phyloP scores from a whole-genome alignment of 2,329 filamentous ascomycete genomes.

The Hansfordia pulvinata region DNA sequence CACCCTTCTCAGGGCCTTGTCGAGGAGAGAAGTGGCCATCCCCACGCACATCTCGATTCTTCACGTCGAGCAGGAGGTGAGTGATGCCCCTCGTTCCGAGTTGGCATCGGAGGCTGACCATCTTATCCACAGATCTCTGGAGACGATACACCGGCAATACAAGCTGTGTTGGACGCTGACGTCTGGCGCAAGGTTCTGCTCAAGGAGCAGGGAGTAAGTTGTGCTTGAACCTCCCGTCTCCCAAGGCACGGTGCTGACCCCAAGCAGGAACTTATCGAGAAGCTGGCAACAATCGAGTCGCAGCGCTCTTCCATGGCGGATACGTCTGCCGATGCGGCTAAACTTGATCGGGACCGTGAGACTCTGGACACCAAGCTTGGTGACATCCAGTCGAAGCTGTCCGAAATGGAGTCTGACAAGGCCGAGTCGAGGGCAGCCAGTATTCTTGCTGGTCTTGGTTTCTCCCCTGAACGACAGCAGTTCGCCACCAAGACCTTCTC shows the following conservation, averaged over 20 bases:
- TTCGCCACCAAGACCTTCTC: constrained; percentile 95
- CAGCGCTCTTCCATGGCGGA: constrained; percentile 74
- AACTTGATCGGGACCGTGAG: constrained; percentile 76
- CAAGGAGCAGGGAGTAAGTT: constrained; percentile 66
- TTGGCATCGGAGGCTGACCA: constrained; percentile 8
- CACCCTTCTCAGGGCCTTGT: constrained; percentile 84
- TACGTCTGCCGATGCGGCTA: constrained; percentile 77
- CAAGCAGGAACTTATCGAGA: constrained; percentile 65
- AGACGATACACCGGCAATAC: constrained; percentile 87
- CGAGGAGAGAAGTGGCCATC: constrained; percentile 84
- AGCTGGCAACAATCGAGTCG: constrained; percentile 63
- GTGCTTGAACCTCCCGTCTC: neutral
- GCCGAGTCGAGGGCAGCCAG: constrained; percentile 90
- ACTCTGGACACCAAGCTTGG: constrained; percentile 80
- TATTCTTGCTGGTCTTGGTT: constrained; percentile 92
- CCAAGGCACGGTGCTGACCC: too few species aligned
- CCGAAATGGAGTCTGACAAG: constrained; percentile 99
- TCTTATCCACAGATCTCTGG: constrained; percentile 55
- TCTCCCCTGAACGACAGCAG: constrained; percentile 85
- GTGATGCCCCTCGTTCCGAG: constrained; percentile 6
- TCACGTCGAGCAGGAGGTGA: constrained; percentile 93
- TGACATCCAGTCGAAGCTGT: constrained; percentile 81
- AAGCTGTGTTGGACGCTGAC: constrained; percentile 92
- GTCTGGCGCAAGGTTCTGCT: constrained; percentile 96
- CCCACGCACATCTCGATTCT: constrained; percentile 97